Base-by-base conservation (phyloP, 441 rosid genomes). In the Pelargonium myrrhifolium region DNA sequence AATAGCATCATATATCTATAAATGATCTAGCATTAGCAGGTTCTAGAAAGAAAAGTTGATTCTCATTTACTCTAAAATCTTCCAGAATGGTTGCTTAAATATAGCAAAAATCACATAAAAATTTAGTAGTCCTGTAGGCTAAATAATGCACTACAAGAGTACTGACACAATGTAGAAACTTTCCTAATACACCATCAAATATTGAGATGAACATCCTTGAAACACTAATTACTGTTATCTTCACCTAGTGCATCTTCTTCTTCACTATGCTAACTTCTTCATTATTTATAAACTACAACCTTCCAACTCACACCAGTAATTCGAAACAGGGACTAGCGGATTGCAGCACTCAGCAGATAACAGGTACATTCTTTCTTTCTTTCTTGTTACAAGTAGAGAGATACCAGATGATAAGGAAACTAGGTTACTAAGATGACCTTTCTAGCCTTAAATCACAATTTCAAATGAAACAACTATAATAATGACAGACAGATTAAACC, bases 41-140 rank as follows among this genome's bases (percentile, higher is more conserved):
- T 9, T 35, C 39, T 35, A 35, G 39, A 35, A 35, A 6, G 39
- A 35, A 35, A 35, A 35, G 39, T 6, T 35, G 9, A 35, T 35
- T 35, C 39, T 35, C 59, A 6, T 21, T 53, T 20, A 37, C 56
- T n/a, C 61, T 20, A 18, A 58, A 21, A 22, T 58, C 62, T 11
- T 58, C 31, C 22, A 58, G 35, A 22, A 39, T 11, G 22, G 35
- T 58, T 58, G 35, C 62, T 58, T 4, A 11, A 10, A 58, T 58
- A 35, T 11, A 58, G 62, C 35, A 58, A 11, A 58, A 21, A 58
- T 3, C 35, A 11, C 31, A 58, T 21, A 21, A 58, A 56, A 22
- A 6, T 9, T 18, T 58, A 58, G 62, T 58, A 3, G 62, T 22
- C 62, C 62, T 55, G 24, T 58, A 58, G 62, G n/a, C 61, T 55